Evolutionary conservation across 352 stramenopile genomes (phyloP), one percentile per base, ranked within the genome.

Genomic region (Globisporangium mamillatum): DNA sequence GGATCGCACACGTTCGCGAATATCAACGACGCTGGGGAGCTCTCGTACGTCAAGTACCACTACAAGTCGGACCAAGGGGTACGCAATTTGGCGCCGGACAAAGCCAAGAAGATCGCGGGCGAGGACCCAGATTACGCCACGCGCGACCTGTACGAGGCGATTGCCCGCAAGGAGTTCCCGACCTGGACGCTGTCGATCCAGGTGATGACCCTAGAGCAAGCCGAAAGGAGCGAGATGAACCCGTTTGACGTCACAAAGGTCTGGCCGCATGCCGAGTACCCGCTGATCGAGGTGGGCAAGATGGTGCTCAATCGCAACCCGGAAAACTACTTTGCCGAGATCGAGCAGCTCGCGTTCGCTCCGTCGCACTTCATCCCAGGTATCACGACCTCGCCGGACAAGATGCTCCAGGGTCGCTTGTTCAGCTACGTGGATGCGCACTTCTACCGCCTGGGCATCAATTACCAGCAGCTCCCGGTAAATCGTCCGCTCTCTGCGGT

Each of bases 161-260:
- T 98, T 75, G 76, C 75, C 3, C 74, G 78, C 32, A 83, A 90
- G 53, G 75, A 97, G 25, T 94, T 80, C 63, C 90, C 92, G 22
- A 87, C 77, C 16, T 98, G 92, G 93, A 97, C 89, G 3, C 64
- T 97, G 63, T 97, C 95, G 66, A 81, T 98, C 20, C 93, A 98
- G 75, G 84, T 97, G 9, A 98, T 98, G 92, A 95, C 82, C 1
- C 76, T 82, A 12, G 75, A 84, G 8, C 70, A 98, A 60, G 90
- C 89, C 1, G 67, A 79, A 4, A 74, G 72, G 16, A 69, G 73
- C 44, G 72, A 71, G 25, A 91, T 94, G 16, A 93, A 98, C 73
- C 91, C 93, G 8, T 98, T 98, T 71, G 93, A 98, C 66, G 82
- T 98, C 56, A 98, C 93, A 64, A 98, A 98, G 69, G 69, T 98